Evolutionary conservation across 164 flowering plant genomes (phyloP).

Genomic region (Saururus chinensis): DNA sequence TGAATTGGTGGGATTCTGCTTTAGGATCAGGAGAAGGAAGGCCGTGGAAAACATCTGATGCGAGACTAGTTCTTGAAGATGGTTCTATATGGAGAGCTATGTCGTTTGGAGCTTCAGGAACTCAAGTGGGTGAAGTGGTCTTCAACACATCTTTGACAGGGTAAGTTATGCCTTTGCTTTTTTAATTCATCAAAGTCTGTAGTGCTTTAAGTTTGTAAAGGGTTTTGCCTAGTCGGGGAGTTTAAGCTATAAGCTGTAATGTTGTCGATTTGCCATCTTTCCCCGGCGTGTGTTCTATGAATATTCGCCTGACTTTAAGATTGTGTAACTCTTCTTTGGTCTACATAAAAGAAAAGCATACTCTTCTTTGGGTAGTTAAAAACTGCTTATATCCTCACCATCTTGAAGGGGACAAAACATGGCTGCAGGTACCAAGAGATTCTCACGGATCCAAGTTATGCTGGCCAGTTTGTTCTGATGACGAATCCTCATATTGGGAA

Average conservation of each 20-base stretch:
- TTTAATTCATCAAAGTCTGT: too few species aligned
- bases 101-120: slow-evolving; percentile 15
- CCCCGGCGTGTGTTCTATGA: too few species aligned
- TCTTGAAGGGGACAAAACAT: background rate
- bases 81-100: slow-evolving; percentile 15
- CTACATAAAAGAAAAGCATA: too few species aligned
- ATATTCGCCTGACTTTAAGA: too few species aligned
- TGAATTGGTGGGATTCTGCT: background rate
- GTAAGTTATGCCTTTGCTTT: background rate
- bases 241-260: too few species aligned
- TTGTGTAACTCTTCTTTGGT: too few species aligned
- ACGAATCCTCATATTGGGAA: slow-evolving; percentile 20
- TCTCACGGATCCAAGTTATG: slow-evolving; percentile 16
- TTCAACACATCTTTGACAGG: slow-evolving; percentile 15
- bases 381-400: too few species aligned
- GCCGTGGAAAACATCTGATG: slow-evolving; percentile 12
- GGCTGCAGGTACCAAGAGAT: slow-evolving; percentile 14
- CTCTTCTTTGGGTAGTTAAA: too few species aligned
- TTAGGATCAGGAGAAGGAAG: background rate
- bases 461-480: slow-evolving; percentile 19
- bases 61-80: slow-evolving; percentile 17
- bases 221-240: too few species aligned
- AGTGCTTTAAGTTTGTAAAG: background rate
- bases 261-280: too few species aligned
- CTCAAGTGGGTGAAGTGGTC: slow-evolving; percentile 16